These are phyloP conservation scores for Termitomyces sp. DNA, from an alignment of 768 basidiomycete species.

Conservation along the genomic window DNA sequence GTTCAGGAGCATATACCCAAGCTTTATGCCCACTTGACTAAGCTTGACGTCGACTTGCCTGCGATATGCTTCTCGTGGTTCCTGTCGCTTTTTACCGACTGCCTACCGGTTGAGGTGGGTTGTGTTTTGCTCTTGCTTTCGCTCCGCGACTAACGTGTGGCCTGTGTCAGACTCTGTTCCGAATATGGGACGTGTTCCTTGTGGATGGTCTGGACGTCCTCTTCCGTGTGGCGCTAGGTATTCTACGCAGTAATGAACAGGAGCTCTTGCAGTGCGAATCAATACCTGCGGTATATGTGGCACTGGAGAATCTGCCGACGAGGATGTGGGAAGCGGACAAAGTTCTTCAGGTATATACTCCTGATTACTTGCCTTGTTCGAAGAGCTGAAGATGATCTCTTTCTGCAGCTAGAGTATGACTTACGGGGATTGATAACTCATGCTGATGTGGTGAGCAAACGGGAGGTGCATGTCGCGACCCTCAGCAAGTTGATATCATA, in stretches of 20 bases:
- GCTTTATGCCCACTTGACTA: slow-evolving; percentile 67
- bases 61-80: slow-evolving; percentile 99
- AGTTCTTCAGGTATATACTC: slow-evolving; percentile 68
- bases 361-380: neutral
- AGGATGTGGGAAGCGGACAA: slow-evolving; percentile 93
- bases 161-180: slow-evolving; percentile 73
- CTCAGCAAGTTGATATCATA: slow-evolving; percentile 37
- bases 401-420: slow-evolving; percentile 48
- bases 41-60: slow-evolving; percentile 83
- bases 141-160: neutral
- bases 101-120: slow-evolving; percentile 87
- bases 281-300: slow-evolving; percentile 84
- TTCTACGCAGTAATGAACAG: slow-evolving; percentile 76
- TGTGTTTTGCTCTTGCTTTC: neutral
- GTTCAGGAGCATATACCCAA: slow-evolving; percentile 75
- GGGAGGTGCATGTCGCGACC: slow-evolving; percentile 43
- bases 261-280: slow-evolving; percentile 83
- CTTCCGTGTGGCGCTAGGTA: slow-evolving; percentile 85
- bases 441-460: slow-evolving; percentile 49
- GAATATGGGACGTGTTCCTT: slow-evolving; percentile 95
- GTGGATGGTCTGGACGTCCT: slow-evolving; percentile 90
- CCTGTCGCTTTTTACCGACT: slow-evolving; percentile 92
- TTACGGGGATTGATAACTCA: slow-evolving; percentile 48
- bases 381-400: neutral
- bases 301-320: slow-evolving; percentile 84